These are phyloP conservation scores for Rhizophora apiculata DNA, from an alignment of 345 rosid genomes.

Conservation along the genomic window DNA sequence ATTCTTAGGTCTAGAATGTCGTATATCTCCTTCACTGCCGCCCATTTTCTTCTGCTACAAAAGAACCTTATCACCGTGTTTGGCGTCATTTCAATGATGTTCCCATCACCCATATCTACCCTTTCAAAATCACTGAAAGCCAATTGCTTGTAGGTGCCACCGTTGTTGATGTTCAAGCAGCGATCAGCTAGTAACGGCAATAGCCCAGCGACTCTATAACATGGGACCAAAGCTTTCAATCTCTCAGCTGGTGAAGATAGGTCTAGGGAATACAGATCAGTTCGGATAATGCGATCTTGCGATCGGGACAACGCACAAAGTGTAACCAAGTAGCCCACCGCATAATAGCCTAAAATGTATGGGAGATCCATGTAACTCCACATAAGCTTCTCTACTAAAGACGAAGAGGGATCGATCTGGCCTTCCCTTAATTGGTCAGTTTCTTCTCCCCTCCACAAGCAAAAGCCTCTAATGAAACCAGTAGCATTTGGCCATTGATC, in stretches of 20 bases:
- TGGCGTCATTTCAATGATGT: slow-evolving; percentile 65
- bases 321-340: slow-evolving; percentile 68
- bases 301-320: slow-evolving; percentile 75
- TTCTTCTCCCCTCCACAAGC: slow-evolving; percentile 98
- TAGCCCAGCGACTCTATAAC: slow-evolving; percentile 74
- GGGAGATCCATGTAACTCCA: slow-evolving; percentile 93
- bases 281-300: slow-evolving; percentile 57
- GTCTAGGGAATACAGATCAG: slow-evolving; percentile 69
- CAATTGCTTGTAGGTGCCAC: slow-evolving; percentile 27
- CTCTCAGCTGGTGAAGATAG: slow-evolving; percentile 60
- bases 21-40: slow-evolving; percentile 69
- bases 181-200: slow-evolving; percentile 70
- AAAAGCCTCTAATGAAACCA: slow-evolving; percentile 66
- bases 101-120: slow-evolving; percentile 41
- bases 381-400: slow-evolving; percentile 64
- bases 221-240: slow-evolving; percentile 73
- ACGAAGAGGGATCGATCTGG: slow-evolving; percentile 55
- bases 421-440: slow-evolving; percentile 59
- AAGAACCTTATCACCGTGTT: slow-evolving; percentile 54
- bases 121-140: slow-evolving; percentile 79
- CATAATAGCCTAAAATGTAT: slow-evolving; percentile 76
- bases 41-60: slow-evolving; percentile 61
- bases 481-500: slow-evolving; percentile 92
- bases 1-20: slow-evolving; percentile 72
- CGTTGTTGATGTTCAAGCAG: slow-evolving; percentile 35